Evolutionary conservation across 805 yeast genomes (phyloP).

Genomic region (Ogataea minuta): DNA sequence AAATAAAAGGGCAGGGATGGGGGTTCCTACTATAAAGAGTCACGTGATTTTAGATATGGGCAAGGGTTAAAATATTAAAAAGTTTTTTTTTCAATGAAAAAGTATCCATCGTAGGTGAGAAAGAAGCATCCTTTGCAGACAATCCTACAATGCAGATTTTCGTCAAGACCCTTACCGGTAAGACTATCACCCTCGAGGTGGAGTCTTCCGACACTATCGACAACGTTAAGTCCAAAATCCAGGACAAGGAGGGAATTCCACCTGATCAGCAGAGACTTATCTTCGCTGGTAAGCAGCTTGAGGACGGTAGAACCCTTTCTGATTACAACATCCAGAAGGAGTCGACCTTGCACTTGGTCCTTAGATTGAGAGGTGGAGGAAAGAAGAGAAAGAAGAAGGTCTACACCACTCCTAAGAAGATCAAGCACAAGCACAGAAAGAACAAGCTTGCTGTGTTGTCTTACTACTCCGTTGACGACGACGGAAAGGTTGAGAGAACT

Average conservation of each 20-base stretch:
- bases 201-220: constrained; percentile 98
- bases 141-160: constrained; percentile 57
- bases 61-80: constrained; percentile 5
- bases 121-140: constrained; percentile 41
- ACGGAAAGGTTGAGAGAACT: constrained; percentile 97
- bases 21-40: neutral
- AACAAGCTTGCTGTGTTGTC: constrained; percentile 98
- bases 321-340: constrained; percentile 99
- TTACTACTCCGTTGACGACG: constrained; percentile 98
- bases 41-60: constrained; percentile 9
- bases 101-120: constrained; percentile 29
- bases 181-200: constrained; percentile 97
- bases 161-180: constrained; percentile 86
- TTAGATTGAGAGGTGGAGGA: constrained; percentile 97
- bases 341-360: constrained; percentile 93
- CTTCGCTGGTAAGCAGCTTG: constrained; percentile 99
- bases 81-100: constrained; percentile 4
- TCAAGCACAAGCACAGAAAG: constrained; percentile 99
- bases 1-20: constrained; percentile 3
- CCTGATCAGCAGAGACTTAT: constrained; percentile 99
- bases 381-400: constrained; percentile 99
- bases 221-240: constrained; percentile 97
- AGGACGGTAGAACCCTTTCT: constrained; percentile 97
- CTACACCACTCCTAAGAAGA: constrained; percentile 99
- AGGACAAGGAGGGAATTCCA: constrained; percentile 99